Evolutionary conservation across 1,284 basidiomycete species (phyloP), one percentile per base, ranked within the genome.

Genomic region (Ustilago shanxiensis): DNA sequence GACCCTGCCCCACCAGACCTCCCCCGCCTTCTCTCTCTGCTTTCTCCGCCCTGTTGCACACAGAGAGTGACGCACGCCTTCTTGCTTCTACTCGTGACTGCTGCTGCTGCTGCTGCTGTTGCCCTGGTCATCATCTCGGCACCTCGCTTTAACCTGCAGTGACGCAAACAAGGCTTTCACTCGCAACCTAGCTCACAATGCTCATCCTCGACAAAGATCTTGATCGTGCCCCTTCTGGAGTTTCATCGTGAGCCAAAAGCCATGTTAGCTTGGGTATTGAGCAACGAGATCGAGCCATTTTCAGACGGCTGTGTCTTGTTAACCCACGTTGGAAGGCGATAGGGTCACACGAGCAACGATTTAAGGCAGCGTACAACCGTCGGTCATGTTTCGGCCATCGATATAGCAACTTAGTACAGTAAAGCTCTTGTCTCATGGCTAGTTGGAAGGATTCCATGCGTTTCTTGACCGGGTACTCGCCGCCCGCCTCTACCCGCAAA

Each of bases 331-430:
- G 50, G 24, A 22, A 49, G 11, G 26, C 18, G 47, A 13, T 20
- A 57, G 37, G 28, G 28, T 59, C 57, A 59, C 45, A 37, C 57
- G 45, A 50, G 57, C 45, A 47, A 49, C 16, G 33, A 47, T 50
- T 26, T 28, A 8, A 9, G 13, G 35, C 16, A 44, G 16, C 16
- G 24, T 49, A 31, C 24, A 31, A 22, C 57, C n/a, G 37, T 59
- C 28, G 57, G 57, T 37, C 28, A 26, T 20, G 29, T 35, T 35
- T 59, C 47, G 45, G 57, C 45, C 18, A 50, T 59, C 45, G 47
- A 49, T 58, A 18, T 24, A n/a, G n/a, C n/a, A n/a, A n/a, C 37
- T 35, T 9, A 9, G 33, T 26, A 8, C 20, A n/a, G 14, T 37
- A 37, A 14, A 37, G 35, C 41, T 20, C n/a, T 44, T 7, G 18